Evolutionary conservation across 306 rosid species (phyloP), one percentile per base, ranked within the genome.

Genomic region (Rubus parviflorus): DNA sequence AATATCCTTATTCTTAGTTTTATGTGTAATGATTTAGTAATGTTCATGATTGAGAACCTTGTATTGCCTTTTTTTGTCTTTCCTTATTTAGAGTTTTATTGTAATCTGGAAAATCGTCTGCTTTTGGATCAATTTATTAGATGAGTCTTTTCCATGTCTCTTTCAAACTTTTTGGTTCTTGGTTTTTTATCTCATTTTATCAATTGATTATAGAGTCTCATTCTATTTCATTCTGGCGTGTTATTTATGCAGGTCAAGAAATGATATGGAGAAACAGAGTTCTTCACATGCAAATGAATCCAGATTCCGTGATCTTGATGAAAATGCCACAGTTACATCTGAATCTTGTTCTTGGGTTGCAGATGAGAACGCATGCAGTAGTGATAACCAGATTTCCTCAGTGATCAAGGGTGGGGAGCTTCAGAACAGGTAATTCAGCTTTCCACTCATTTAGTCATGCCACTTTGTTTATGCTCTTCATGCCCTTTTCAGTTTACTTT

Each of bases 321-420:
- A 77, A 74, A 79, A 87, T 86, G 83, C 83, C 58, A 81, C 85
- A 40, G 83, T 83, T 77, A 81, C 97, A 54, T 89, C 98, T 38
- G 98, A 91, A 78, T 91, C 97, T 74, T 74, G 87, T 72, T 93
- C 98, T 8, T 87, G 86, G 90, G 90, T 79, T 75, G 90, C 92
- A 52, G 94, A 89, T 63, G 96, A 91, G 82, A 93, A 81, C 80
- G 89, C 88, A 80, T 88, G 88, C 64, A 87, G 92, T 62, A 88
- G 97, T 79, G 98, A 91, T 81, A 88, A 93, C 80, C 92, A 88
- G 86, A 83, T 81, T 84, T 85, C 90, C 60, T 87, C 92, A 43
- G 17, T 75, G 75, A 63, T 68, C 77, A 87, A 86, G 80, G 85
- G 87, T 74, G 80, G 81, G 49, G 79, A 81, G 62, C 81, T 76